These are phyloP conservation scores for Wickerhamomyces sydowiorum DNA, from an alignment of 805 yeast species.

Conservation along the genomic window DNA sequence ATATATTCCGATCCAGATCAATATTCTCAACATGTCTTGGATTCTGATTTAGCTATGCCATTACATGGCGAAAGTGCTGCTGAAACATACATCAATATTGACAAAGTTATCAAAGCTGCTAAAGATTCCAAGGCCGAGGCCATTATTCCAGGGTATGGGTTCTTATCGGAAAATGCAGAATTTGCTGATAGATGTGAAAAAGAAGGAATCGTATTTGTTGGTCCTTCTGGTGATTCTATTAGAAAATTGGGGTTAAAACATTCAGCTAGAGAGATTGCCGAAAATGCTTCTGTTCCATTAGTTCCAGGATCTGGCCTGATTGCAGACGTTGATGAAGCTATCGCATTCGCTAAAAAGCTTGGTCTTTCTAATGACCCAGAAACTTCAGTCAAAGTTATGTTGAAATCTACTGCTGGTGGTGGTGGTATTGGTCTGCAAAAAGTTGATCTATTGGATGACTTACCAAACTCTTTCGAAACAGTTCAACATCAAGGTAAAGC, in stretches of 20 bases:
- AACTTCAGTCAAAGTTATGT: constrained; percentile 81
- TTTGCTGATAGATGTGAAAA: constrained; percentile 81
- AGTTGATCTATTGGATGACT: constrained; percentile 77
- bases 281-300: constrained; percentile 86
- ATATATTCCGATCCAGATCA: constrained; percentile 88
- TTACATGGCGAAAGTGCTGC: constrained; percentile 81
- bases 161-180: constrained; percentile 93
- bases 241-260: constrained; percentile 90
- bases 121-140: constrained; percentile 83
- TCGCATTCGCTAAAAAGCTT: constrained; percentile 62
- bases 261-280: constrained; percentile 93
- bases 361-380: constrained; percentile 32
- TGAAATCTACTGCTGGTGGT: constrained; percentile 97
- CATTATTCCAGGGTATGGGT: constrained; percentile 97
- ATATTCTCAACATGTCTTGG: constrained; percentile 78
- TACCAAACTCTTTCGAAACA: constrained; percentile 79
- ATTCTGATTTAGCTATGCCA: constrained; percentile 79
- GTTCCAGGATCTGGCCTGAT: constrained; percentile 96
- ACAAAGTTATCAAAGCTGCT: constrained; percentile 83
- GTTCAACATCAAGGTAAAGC: constrained; percentile 93
- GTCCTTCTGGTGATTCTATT: constrained; percentile 95
- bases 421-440: constrained; percentile 98
- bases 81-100: constrained; percentile 82
- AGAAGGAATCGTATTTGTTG: constrained; percentile 88
- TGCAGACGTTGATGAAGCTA: constrained; percentile 66